Base-by-base conservation (phyloP, 2,329 filamentous ascomycete genomes). In the Knoxdaviesia proteae region DNA sequence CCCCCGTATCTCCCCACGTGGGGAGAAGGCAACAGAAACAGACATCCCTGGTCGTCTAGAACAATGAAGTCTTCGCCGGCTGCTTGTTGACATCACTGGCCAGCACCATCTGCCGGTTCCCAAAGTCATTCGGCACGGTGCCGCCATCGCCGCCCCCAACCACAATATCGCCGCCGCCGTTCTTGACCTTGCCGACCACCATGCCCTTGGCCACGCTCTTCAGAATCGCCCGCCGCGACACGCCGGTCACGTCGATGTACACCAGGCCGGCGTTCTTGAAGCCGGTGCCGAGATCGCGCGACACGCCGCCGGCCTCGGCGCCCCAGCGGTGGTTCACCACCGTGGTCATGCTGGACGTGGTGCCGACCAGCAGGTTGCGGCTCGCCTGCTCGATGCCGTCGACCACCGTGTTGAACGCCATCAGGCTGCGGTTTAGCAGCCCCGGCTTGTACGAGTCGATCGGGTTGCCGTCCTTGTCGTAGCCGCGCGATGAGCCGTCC, bases 181-280 rank as follows among this genome's bases (percentile, higher is more conserved):
- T 78, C 45, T 74, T 72, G 40, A 88, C 82, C 49, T 76, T 77
- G 34, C 84, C 84, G 5, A 92, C 77, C 0, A 92, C 78, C 90
- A 98, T 96, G 36, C 90, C 86, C 64, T 93, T 94, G 20, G 87
- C 90, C 1, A 96, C 90, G 37, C 80, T 84, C 66, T 94, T 98
- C 55, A 98, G 72, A 38, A 98, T 75, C 0, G 90, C 90, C 47
- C 78, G 75, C 37, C 90, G 71, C 44, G 83, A 93, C 1, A 98
- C 90, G 34, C 90, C 90, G 0, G 87, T 80, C 1, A 92, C 88
- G 52, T 98, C 90, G 47, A 98, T 94, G 56, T 98, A 98, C 33
- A 98, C 90, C 32, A 98, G 68, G 5, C 87, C 90, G 6, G 96
- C 90, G 50, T 96, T 98, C 68, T 90, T 94, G 53, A 94, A 77